phyloP scores from a whole-genome alignment of 2,329 filamentous ascomycete genomes.

The Fusarium haematococcum region DNA sequence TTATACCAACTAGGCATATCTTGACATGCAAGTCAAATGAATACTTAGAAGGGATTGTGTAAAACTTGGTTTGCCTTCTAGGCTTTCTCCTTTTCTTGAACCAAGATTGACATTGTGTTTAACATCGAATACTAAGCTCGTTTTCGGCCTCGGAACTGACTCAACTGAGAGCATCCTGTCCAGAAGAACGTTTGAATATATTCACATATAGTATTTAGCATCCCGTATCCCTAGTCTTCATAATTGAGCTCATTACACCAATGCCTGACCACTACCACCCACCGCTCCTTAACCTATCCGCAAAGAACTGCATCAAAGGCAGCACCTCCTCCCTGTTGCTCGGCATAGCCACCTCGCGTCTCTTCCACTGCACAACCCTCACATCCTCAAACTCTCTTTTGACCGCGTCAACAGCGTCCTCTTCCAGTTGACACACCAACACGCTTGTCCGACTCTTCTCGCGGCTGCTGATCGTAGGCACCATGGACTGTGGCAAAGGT shows the following conservation, averaged over 20 bases:
- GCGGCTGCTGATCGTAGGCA: conserved; percentile 57
- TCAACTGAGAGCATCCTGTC: too few relatives aligned
- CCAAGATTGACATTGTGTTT: background rate
- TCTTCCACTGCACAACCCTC: conserved; percentile 76
- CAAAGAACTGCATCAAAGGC: conserved; percentile 88
- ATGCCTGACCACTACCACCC: conserved; percentile 19
- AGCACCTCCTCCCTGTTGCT: conserved; percentile 84
- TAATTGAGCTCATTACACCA: background rate
- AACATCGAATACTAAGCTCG: background rate
- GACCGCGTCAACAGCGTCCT: conserved; percentile 71
- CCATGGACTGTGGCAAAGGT: conserved; percentile 64
- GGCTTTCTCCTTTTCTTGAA: background rate
- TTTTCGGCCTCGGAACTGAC: background rate
- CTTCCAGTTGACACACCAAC: conserved; percentile 70
- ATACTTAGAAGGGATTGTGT: too few relatives aligned
- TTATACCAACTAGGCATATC: background rate
- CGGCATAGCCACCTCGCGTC: conserved; percentile 85
- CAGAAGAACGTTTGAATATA: background rate
- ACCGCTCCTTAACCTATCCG: conserved; percentile 66
- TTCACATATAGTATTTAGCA: background rate
- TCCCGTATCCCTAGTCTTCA: background rate
- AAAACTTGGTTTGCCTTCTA: background rate
- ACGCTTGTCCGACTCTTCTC: conserved; percentile 73
- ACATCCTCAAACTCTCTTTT: conserved; percentile 76
- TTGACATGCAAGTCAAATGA: background rate